These are phyloP conservation scores for Apiospora marii DNA, from an alignment of 2,329 filamentous ascomycete genomes.

Conservation along the genomic window DNA sequence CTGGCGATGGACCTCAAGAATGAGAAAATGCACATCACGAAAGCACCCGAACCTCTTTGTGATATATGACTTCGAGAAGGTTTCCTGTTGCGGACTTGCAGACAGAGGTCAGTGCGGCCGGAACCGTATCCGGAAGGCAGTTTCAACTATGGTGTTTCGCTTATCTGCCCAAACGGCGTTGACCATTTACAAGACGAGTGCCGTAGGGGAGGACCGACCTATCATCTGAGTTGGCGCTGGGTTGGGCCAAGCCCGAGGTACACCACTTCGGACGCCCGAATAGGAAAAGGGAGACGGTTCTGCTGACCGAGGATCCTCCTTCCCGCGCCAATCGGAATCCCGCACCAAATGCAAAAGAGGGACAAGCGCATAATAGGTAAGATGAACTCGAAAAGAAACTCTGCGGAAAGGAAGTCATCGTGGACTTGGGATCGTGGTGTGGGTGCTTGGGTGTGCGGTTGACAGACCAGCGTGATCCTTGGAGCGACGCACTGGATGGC, in stretches of 20 bases:
- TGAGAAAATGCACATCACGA: not conserved
- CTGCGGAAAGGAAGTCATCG: not conserved
- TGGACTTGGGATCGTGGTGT: not conserved
- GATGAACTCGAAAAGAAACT: not conserved
- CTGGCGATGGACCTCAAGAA: not conserved
- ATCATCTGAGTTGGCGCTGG: not conserved
- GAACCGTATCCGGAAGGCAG: not conserved
- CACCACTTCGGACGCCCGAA: slow-evolving; percentile 10
- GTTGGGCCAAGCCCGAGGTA: not conserved
- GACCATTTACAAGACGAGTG: not conserved
- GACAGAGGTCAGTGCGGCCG: not conserved
- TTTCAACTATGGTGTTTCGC: slow-evolving; percentile 4
- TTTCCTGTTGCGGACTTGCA: not conserved
- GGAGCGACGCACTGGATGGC: not conserved
- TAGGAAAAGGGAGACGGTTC: slow-evolving; percentile 4
- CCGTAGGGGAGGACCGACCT: not conserved
- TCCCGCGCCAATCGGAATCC: slow-evolving; percentile 8
- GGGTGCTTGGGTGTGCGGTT: not conserved
- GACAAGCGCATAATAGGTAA: not conserved
- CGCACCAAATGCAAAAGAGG: not conserved
- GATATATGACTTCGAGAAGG: slow-evolving; percentile 16
- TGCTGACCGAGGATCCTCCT: not conserved
- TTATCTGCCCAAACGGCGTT: slow-evolving; percentile 7
- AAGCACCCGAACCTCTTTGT: slow-evolving; percentile 1
- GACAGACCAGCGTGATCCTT: not conserved